Evolutionary conservation across 345 rosid species (phyloP).

Genomic region (Alliaria petiolata): DNA sequence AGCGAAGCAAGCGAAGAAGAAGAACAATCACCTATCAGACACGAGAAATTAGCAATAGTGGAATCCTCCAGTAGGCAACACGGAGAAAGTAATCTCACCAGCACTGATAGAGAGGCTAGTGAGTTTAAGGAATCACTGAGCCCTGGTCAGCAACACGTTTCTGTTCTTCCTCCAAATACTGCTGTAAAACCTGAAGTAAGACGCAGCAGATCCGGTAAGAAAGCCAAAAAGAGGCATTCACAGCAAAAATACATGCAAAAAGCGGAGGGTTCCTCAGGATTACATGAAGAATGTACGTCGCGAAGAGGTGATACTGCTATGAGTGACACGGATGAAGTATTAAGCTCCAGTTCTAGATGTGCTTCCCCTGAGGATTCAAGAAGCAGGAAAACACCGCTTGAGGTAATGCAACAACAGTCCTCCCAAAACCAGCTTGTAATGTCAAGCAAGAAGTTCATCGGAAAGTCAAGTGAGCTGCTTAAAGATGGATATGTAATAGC

Average conservation of each 20-base stretch:
- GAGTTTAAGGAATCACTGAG: constrained; percentile 51
- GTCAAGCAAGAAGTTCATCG: constrained; percentile 51
- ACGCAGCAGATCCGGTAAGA: constrained; percentile 84
- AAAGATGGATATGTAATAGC: constrained; percentile 94
- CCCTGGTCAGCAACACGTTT: constrained; percentile 49
- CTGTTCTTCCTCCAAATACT: constrained; percentile 47
- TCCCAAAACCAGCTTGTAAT: constrained; percentile 45
- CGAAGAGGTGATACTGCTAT: constrained; percentile 78
- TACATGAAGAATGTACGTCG: constrained; percentile 71
- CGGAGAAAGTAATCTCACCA: constrained; percentile 45
- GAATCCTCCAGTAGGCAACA: constrained; percentile 47
- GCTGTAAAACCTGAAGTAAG: constrained; percentile 54
- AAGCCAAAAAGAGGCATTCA: constrained; percentile 90
- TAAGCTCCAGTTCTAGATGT: constrained; percentile 77
- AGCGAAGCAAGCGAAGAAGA: constrained; percentile 52
- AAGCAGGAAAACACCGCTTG: constrained; percentile 79
- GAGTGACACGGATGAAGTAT: constrained; percentile 80
- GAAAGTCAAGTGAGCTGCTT: constrained; percentile 54
- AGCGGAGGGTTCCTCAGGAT: constrained; percentile 51
- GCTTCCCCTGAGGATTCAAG: constrained; percentile 82
- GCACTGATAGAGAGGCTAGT: constrained; percentile 49
- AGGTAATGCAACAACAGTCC: constrained; percentile 56
- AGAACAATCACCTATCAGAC: constrained; percentile 37
- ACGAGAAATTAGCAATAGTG: constrained; percentile 42
- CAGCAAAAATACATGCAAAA: constrained; percentile 62